Evolutionary conservation across 192 early-diverging fungal genomes (phyloP).

Genomic region (Coemansia sp.): DNA sequence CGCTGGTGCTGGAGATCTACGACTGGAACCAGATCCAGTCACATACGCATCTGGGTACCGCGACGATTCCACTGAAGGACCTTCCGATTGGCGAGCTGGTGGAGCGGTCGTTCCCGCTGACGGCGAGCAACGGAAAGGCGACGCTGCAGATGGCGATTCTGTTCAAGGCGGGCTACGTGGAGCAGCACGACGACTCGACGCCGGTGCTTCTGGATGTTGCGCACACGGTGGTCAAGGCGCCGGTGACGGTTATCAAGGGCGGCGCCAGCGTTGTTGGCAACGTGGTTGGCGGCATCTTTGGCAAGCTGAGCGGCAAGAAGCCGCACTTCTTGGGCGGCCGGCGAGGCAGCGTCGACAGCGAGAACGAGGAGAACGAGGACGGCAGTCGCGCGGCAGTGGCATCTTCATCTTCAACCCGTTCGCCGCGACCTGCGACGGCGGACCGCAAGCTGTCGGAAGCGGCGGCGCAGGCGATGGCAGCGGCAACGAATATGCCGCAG

Average conservation of each 20-base stretch:
- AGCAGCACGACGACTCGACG: constrained; percentile 57
- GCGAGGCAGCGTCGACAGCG: constrained; percentile 15
- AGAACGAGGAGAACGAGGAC: constrained; percentile 1
- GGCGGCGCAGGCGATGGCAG: constrained; percentile 26
- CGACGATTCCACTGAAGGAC: constrained; percentile 57
- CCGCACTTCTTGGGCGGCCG: constrained; percentile 20
- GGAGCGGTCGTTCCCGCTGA: constrained; percentile 50
- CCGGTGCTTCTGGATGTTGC: constrained; percentile 59
- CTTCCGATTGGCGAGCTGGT: constrained; percentile 57
- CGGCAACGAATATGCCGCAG: constrained; percentile 43
- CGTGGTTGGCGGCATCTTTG: constrained; percentile 44
- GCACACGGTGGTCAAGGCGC: constrained; percentile 60
- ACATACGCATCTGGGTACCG: constrained; percentile 60
- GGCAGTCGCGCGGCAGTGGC: neutral
- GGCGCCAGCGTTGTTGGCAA: constrained; percentile 55
- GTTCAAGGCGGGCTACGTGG: constrained; percentile 63
- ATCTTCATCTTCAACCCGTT: neutral
- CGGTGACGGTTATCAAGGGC: constrained; percentile 59
- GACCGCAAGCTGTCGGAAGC: constrained; percentile 31
- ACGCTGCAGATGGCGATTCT: constrained; percentile 59
- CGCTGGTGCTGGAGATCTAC: constrained; percentile 65
- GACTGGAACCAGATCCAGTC: constrained; percentile 80
- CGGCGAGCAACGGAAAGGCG: constrained; percentile 37
- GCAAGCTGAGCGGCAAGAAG: constrained; percentile 48
- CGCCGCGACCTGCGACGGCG: neutral